Evolutionary conservation across 75 land plant species (phyloP).

Genomic region (Pinus albicaulis): DNA sequence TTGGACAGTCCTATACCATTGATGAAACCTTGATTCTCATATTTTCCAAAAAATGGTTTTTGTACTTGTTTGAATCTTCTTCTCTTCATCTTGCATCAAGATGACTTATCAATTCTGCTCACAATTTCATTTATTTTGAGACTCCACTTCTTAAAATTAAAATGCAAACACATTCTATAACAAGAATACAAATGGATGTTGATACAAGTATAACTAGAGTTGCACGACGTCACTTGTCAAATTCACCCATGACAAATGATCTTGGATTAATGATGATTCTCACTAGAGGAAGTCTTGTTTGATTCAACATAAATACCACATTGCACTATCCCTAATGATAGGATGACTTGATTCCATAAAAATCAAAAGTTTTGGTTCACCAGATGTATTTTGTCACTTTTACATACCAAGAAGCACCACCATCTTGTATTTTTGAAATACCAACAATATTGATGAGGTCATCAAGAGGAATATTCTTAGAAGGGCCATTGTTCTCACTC

Average conservation of each 20-base stretch:
- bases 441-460: constrained; percentile 59
- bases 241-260: constrained; percentile 73
- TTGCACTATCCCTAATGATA: constrained; percentile 61
- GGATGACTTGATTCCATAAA: constrained; percentile 51
- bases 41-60: too few species aligned
- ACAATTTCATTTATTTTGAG: constrained; percentile 81
- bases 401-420: constrained; percentile 71
- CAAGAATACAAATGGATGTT: constrained; percentile 64
- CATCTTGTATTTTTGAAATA: constrained; percentile 54
- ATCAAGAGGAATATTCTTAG: constrained; percentile 39
- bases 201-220: constrained; percentile 70
- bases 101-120: constrained; percentile 82
- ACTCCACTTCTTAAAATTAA: constrained; percentile 76
- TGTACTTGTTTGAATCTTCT: too few species aligned
- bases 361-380: constrained; percentile 44
- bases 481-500: constrained; percentile 37
- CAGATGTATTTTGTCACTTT: constrained; percentile 33
- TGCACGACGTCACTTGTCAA: constrained; percentile 57
- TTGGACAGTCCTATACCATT: too few species aligned
- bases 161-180: constrained; percentile 72
- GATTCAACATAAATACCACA: constrained; percentile 18
- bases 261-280: constrained; percentile 80
- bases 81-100: constrained; percentile 81
- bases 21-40: too few species aligned
- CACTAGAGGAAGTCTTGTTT: constrained; percentile 16